A percentile compares a stretch with the other conserved stretches of the same genome.
Conservation (phyloP, 371 early-diverging fungal genomes). For the Mucor indicus region DNA sequence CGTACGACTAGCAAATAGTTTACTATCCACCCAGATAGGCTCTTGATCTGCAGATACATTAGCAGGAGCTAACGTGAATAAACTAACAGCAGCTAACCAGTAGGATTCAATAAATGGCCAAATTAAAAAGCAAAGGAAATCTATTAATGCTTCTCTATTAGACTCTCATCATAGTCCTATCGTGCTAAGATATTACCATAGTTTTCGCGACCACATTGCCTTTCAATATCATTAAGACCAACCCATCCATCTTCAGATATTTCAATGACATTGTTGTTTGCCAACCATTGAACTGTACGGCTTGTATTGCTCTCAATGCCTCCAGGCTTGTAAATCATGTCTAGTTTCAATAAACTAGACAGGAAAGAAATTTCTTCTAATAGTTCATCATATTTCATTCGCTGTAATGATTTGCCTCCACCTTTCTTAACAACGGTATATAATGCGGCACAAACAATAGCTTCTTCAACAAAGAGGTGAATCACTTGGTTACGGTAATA, state of each 20-base stretch:
- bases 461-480: slow-evolving; percentile 82
- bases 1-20: slow-evolving; percentile 62
- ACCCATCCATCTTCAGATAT: slow-evolving; percentile 55
- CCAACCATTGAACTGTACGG: slow-evolving; percentile 64
- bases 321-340: slow-evolving; percentile 85
- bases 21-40: slow-evolving; percentile 68
- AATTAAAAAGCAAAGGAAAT: slow-evolving; percentile 82
- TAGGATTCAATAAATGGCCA: slow-evolving; percentile 93
- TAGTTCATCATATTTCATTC: slow-evolving; percentile 50
- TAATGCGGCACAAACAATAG: slow-evolving; percentile 75
- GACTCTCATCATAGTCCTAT: not conserved
- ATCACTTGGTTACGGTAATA: slow-evolving; percentile 88
- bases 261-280: slow-evolving; percentile 57
- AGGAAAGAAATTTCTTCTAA: slow-evolving; percentile 74
- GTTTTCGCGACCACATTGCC: slow-evolving; percentile 77
- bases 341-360: slow-evolving; percentile 75
- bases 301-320: slow-evolving; percentile 69
- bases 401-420: slow-evolving; percentile 59
- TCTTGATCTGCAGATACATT: slow-evolving; percentile 9
- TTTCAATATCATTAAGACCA: slow-evolving; percentile 62
- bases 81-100: slow-evolving; percentile 72
- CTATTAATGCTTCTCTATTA: slow-evolving; percentile 27
- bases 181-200: slow-evolving; percentile 50
- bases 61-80: slow-evolving; percentile 58
- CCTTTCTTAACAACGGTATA: slow-evolving; percentile 81